Conservation (phyloP, 139 green algal species). For the Tetratostichococcus sp. region DNA sequence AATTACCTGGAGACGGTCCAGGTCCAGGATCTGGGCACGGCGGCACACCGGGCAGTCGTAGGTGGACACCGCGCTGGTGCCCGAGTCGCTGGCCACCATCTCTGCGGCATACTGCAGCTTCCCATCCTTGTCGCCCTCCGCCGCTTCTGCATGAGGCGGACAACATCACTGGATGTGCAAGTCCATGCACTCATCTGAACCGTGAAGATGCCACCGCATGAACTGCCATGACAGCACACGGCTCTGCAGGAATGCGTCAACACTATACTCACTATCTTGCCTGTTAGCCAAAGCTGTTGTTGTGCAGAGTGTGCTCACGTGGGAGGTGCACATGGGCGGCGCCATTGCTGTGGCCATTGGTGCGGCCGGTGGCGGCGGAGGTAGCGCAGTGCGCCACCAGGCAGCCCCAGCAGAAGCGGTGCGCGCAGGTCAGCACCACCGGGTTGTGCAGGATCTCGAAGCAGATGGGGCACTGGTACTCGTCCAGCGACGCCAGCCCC, state of each 20-base stretch:
- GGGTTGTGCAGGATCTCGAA: constrained; percentile 65
- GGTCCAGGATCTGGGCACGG: constrained; percentile 63
- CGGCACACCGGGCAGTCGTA: constrained; percentile 79
- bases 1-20: constrained; percentile 55
- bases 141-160: not conserved
- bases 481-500: constrained; percentile 21
- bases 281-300: too few species aligned
- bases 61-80: constrained; percentile 18
- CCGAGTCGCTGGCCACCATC: not conserved
- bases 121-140: not conserved
- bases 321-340: not conserved
- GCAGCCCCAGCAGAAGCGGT: constrained; percentile 87
- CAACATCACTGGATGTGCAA: too few species aligned
- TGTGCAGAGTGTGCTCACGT: too few species aligned
- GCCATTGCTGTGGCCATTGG: not conserved
- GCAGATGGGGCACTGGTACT: constrained; percentile 82
- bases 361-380: not conserved
- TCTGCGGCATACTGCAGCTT: not conserved
- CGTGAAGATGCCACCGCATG: too few species aligned
- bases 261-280: too few species aligned
- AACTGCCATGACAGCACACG: too few species aligned
- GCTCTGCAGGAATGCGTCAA: too few species aligned
- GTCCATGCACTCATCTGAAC: too few species aligned
- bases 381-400: constrained; percentile 45
- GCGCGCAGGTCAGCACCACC: constrained; percentile 79